phyloP scores from a whole-genome alignment of 2,329 filamentous ascomycete species.

The Penicillium sp. region DNA sequence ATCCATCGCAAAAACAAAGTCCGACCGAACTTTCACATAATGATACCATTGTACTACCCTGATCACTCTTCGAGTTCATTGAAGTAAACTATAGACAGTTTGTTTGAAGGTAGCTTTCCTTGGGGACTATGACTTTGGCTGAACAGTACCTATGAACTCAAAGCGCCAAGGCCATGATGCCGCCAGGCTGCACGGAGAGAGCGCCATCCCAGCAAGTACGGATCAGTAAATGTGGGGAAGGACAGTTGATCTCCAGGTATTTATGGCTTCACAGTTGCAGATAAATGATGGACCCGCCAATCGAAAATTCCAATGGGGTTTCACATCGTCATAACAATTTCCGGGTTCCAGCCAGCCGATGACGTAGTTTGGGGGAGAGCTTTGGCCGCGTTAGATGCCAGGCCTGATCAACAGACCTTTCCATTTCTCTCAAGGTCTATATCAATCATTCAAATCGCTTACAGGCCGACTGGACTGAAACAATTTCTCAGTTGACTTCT shows the following conservation, averaged over 20 bases:
- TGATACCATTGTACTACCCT: neutral
- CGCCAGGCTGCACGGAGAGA: neutral
- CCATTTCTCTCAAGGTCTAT: neutral
- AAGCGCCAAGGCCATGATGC: slow-evolving; percentile 8
- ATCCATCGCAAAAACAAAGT: neutral
- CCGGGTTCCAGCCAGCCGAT: slow-evolving; percentile 20
- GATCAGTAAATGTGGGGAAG: slow-evolving; percentile 12
- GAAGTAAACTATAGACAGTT: too few relatives aligned
- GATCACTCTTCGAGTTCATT: neutral
- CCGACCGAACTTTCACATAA: too few relatives aligned
- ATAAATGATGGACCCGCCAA: slow-evolving; percentile 3
- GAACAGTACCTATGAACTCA: neutral
- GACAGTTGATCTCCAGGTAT: neutral
- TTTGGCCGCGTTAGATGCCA: neutral
- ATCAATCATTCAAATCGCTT: neutral
- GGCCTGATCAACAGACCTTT: neutral
- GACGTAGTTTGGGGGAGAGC: slow-evolving; percentile 25
- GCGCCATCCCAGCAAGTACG: slow-evolving; percentile 2
- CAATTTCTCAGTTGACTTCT: neutral
- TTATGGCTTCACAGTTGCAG: neutral
- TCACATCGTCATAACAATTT: slow-evolving; percentile 24
- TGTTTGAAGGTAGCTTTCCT: neutral
- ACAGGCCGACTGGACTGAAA: neutral
- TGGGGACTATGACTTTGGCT: neutral
- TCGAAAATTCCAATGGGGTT: neutral